These are phyloP conservation scores for Chenopodium album DNA, from an alignment of 148 eudicot species.

Conservation along the genomic window DNA sequence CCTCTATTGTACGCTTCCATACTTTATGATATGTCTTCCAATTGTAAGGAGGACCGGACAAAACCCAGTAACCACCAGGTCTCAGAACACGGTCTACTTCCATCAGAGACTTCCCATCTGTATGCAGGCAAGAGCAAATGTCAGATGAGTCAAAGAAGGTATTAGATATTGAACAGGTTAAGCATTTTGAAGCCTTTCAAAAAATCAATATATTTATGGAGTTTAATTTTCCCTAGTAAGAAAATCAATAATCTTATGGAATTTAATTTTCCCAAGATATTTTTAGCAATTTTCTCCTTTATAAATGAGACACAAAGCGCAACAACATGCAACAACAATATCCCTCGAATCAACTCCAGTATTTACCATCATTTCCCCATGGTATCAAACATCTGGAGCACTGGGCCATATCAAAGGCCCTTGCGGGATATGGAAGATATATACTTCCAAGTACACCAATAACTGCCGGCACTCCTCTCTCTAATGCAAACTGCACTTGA, in stretches of 20 bases:
- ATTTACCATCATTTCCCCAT: slow-evolving; percentile 65
- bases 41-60: slow-evolving; percentile 83
- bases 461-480: slow-evolving; percentile 84
- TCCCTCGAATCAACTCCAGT: not conserved
- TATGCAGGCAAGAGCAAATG: slow-evolving; percentile 19
- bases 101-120: slow-evolving; percentile 64
- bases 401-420: slow-evolving; percentile 85
- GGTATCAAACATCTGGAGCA: slow-evolving; percentile 81
- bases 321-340: not conserved
- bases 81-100: slow-evolving; percentile 82
- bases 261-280: not conserved
- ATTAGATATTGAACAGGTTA: not conserved
- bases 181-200: not conserved
- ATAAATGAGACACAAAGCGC: not conserved
- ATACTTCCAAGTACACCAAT: slow-evolving; percentile 83
- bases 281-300: not conserved
- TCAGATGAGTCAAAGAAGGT: not conserved
- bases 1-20: slow-evolving; percentile 71
- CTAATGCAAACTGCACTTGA: slow-evolving; percentile 83
- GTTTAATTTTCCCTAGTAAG: not conserved
- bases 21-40: slow-evolving; percentile 61
- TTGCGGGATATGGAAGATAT: slow-evolving; percentile 65
- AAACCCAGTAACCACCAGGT: slow-evolving; percentile 82
- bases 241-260: not conserved
- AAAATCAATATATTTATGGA: not conserved